Evolutionary conservation across 2,329 filamentous ascomycete genomes (phyloP).

Genomic region (Neobulgaria alba): DNA sequence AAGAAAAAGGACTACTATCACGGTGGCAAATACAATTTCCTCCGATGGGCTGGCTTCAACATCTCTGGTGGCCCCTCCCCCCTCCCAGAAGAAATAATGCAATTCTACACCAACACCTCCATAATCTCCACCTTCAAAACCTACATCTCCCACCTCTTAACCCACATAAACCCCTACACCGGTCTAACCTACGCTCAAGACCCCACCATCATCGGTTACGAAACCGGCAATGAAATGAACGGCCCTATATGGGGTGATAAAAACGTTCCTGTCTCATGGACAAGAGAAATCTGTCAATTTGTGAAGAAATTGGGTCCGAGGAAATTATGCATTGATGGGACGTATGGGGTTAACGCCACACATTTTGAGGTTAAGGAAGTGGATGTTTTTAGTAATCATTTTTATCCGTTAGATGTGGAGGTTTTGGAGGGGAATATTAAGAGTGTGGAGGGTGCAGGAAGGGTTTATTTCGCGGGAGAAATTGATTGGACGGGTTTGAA

Average conservation of each 20-base stretch:
- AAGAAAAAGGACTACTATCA: slow-evolving; percentile 38
- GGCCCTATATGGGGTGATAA: slow-evolving; percentile 37
- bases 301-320: slow-evolving; percentile 32
- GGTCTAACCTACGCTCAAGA: slow-evolving; percentile 39
- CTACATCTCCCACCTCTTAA: slow-evolving; percentile 37
- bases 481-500: slow-evolving; percentile 28
- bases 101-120: slow-evolving; percentile 38
- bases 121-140: slow-evolving; percentile 37
- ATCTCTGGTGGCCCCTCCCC: slow-evolving; percentile 29
- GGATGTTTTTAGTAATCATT: slow-evolving; percentile 41
- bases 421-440: slow-evolving; percentile 33
- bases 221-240: slow-evolving; percentile 41
- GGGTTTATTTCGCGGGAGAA: slow-evolving; percentile 31
- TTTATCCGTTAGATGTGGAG: slow-evolving; percentile 35
- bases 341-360: slow-evolving; percentile 38
- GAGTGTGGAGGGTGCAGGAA: slow-evolving; percentile 29
- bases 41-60: slow-evolving; percentile 38
- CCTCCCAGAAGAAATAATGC: slow-evolving; percentile 33
- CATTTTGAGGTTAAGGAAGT: slow-evolving; percentile 36
- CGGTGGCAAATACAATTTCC: slow-evolving; percentile 40
- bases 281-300: slow-evolving; percentile 33
- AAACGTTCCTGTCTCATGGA: slow-evolving; percentile 36
- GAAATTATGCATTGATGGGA: slow-evolving; percentile 40
- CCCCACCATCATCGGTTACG: slow-evolving; percentile 41
- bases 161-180: slow-evolving; percentile 38